A percentile compares a stretch with the other conserved stretches of the same genome.
These are phyloP conservation scores for Cenococcum geophilum DNA, from an alignment of 495 filamentous ascomycete genomes.

Conservation along the genomic window DNA sequence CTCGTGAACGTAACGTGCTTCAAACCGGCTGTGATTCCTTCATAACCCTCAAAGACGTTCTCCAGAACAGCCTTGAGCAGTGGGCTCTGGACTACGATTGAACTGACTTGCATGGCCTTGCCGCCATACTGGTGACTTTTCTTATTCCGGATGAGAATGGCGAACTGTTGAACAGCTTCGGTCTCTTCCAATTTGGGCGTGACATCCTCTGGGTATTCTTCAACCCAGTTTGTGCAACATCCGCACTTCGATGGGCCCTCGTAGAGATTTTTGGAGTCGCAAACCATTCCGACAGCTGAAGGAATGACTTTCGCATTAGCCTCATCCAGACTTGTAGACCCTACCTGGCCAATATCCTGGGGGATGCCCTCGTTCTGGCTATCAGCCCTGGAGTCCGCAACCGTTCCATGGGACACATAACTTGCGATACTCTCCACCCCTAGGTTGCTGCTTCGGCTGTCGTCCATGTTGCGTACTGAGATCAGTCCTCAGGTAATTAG, in stretches of 20 bases:
- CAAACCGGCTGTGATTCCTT: slow-evolving; percentile 56
- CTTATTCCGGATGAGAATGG: slow-evolving; percentile 20
- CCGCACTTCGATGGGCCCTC: slow-evolving; percentile 19
- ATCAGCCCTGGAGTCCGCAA: no score
- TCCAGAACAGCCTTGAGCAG: slow-evolving; percentile 53
- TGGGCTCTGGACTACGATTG: slow-evolving; percentile 61
- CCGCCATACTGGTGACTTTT: slow-evolving; percentile 6
- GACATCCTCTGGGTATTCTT: slow-evolving; percentile 20
- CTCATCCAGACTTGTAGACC: no score
- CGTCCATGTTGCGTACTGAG: no score
- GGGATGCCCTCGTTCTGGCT: no score
- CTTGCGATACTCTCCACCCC: no score
- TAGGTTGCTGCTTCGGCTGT: no score
- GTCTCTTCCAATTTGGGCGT: slow-evolving; percentile 25
- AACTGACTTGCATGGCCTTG: slow-evolving; percentile 47
- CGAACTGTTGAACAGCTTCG: slow-evolving; percentile 22
- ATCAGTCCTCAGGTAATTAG: no score
- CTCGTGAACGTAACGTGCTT: slow-evolving; percentile 52
- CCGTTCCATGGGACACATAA: no score
- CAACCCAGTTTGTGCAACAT: slow-evolving; percentile 26
- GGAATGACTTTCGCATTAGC: not conserved
- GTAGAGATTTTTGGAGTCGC: slow-evolving; percentile 24
- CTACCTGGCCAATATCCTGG: no score
- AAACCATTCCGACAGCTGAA: slow-evolving; percentile 17
- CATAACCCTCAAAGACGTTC: slow-evolving; percentile 55